Conservation (phyloP, 1,139 yeast species). For the Eremothecium cymbalariae region DNA sequence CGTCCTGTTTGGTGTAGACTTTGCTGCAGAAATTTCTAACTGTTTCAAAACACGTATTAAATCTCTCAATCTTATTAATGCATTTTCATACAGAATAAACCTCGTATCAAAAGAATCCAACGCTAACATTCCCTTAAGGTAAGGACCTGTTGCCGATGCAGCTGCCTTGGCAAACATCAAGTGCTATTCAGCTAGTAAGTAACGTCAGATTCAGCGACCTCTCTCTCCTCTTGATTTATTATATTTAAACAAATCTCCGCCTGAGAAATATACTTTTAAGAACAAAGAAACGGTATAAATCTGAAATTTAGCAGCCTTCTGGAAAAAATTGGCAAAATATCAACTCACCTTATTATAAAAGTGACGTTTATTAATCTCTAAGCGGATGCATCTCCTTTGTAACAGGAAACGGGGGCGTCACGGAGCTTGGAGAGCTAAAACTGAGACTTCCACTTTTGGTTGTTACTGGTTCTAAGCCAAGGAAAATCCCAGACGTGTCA, state of each 20-base stretch:
- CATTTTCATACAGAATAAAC: slow-evolving; percentile 25
- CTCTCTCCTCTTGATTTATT: slow-evolving; percentile 7
- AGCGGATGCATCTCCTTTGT: no score
- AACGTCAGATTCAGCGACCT: not conserved
- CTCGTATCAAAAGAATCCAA: slow-evolving; percentile 25
- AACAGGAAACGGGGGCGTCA: no score
- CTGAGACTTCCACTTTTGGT: no score
- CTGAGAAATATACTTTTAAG: not conserved
- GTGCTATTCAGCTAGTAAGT: not conserved
- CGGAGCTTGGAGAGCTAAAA: no score
- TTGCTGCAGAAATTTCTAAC: slow-evolving; percentile 21
- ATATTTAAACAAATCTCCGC: not conserved
- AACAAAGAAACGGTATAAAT: not conserved
- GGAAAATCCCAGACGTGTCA: no score
- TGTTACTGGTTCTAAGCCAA: no score
- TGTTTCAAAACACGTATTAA: slow-evolving; percentile 17
- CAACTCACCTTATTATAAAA: no score
- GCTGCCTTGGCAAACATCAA: slow-evolving; percentile 28
- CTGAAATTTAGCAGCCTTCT: no score
- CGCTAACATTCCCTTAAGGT: slow-evolving; percentile 15
- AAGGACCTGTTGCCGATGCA: slow-evolving; percentile 20
- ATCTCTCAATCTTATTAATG: slow-evolving; percentile 23
- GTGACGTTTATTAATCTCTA: no score
- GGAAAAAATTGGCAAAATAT: no score
- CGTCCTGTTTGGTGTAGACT: slow-evolving; percentile 12